A percentile compares a stretch with the other conserved stretches of the same genome.
Evolutionary conservation across 139 green algal genomes (phyloP).

Genomic region (Micractinium sp.): DNA sequence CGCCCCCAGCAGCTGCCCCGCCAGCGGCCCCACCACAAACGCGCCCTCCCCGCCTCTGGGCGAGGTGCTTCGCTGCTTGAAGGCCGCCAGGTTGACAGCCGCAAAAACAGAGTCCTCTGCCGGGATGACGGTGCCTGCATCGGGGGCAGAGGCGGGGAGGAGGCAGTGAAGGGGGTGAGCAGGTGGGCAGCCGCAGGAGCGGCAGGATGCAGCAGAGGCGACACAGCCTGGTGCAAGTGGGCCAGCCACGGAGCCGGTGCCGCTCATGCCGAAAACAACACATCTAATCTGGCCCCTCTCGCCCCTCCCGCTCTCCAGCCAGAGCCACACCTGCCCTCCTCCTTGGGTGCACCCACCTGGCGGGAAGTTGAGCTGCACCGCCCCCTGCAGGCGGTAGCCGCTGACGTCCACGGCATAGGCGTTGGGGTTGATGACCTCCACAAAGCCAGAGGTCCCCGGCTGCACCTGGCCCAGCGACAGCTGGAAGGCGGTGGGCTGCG

Average conservation of each 20-base stretch:
- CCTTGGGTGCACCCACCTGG: background rate
- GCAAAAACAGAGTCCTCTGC: constrained; percentile 47
- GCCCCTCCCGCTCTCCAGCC: background rate
- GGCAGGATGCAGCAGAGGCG: background rate
- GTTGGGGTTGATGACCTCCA: constrained; percentile 68
- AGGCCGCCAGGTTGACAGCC: constrained; percentile 31
- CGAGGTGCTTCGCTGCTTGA: constrained; percentile 38
- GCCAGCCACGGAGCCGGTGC: background rate
- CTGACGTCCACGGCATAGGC: constrained; percentile 72
- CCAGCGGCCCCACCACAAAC: constrained; percentile 53
- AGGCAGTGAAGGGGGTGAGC: background rate
- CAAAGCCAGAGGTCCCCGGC: constrained; percentile 12
- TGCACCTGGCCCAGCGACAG: constrained; percentile 40
- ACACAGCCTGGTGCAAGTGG: background rate
- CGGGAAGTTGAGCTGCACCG: constrained; percentile 21
- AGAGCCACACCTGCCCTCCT: background rate
- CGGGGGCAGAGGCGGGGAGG: background rate
- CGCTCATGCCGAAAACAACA: background rate
- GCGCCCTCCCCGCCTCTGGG: constrained; percentile 51
- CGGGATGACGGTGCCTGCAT: constrained; percentile 62
- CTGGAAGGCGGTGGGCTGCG: constrained; percentile 21
- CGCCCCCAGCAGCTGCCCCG: constrained; percentile 14
- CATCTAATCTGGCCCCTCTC: background rate
- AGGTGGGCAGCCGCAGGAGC: background rate
- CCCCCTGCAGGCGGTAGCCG: constrained; percentile 62